Conservation (phyloP, 2,329 filamentous ascomycete species). For the Rhytidhysteron rufulum region DNA sequence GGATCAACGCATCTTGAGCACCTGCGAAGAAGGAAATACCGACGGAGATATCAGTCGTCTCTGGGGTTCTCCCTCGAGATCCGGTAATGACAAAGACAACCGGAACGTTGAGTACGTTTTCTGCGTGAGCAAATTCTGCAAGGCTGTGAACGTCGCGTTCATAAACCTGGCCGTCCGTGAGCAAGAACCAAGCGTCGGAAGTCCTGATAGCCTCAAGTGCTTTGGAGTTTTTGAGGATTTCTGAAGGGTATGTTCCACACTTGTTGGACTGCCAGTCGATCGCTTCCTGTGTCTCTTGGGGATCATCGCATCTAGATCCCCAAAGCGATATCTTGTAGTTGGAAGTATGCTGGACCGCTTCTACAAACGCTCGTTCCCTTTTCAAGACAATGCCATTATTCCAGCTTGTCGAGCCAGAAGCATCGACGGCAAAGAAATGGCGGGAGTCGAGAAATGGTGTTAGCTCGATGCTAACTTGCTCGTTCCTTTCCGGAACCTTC, state of each 20-base stretch:
- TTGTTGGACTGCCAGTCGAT: conserved; percentile 13
- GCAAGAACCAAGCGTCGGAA: conserved; percentile 28
- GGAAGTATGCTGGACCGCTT: conserved; percentile 6
- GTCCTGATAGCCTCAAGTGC: conserved; percentile 15
- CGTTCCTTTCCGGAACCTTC: conserved; percentile 6
- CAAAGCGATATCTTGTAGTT: conserved; percentile 16
- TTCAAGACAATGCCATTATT: conserved; percentile 11
- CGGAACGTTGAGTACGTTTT: conserved; percentile 16
- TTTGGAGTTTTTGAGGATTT: conserved; percentile 15
- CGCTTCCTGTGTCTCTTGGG: conserved; percentile 6
- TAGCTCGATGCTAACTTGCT: conserved; percentile 8
- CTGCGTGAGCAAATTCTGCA: conserved; percentile 14
- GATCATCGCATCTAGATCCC: conserved; percentile 17
- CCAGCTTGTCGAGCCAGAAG: conserved; percentile 23
- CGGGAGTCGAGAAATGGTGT: conserved; percentile 12
- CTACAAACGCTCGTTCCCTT: conserved; percentile 16
- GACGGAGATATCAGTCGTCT: conserved; percentile 24
- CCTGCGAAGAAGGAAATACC: conserved; percentile 31
- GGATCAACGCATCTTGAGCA: conserved; percentile 23
- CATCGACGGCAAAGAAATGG: conserved; percentile 32
- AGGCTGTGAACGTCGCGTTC: conserved; percentile 17
- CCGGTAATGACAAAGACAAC: conserved; percentile 23
- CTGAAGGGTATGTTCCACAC: conserved; percentile 15
- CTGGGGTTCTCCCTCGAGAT: conserved; percentile 12
- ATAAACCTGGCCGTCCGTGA: conserved; percentile 30